phyloP scores from a whole-genome alignment of 2,329 filamentous ascomycete genomes.

The Drechslerella dactyloides region DNA sequence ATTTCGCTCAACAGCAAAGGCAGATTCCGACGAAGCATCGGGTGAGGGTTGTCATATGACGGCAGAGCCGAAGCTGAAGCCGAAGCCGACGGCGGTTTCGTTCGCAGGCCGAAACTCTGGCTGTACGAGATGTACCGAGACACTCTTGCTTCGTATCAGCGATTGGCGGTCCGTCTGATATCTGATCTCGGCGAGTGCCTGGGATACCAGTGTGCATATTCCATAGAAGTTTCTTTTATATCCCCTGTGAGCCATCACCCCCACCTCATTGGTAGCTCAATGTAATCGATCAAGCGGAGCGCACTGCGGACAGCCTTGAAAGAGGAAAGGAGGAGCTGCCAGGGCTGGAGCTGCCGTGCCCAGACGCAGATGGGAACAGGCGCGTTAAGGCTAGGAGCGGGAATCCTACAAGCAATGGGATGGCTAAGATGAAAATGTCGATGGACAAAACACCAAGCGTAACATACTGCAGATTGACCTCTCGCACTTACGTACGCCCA shows the following conservation, averaged over 20 bases:
- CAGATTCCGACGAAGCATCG: too few species aligned
- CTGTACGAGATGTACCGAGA: too few species aligned
- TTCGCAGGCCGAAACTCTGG: not conserved
- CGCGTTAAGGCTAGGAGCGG: slow-evolving; percentile 23
- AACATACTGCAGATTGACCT: not conserved
- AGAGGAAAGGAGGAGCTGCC: slow-evolving; percentile 18
- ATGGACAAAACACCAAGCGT: not conserved
- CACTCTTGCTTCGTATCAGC: too few species aligned
- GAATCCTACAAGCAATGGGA: slow-evolving; percentile 2
- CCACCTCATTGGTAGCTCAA: not conserved
- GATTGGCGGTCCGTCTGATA: too few species aligned
- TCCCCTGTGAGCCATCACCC: too few species aligned
- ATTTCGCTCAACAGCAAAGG: not conserved
- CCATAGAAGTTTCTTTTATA: not conserved
- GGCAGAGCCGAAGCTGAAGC: too few species aligned
- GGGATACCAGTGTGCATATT: not conserved
- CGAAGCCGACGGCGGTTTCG: slow-evolving; percentile 15
- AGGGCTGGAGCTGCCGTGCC: slow-evolving; percentile 47
- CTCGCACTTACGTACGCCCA: not conserved
- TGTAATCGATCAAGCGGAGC: slow-evolving; percentile 33
- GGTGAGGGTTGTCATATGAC: slow-evolving; percentile 16
- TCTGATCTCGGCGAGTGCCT: too few species aligned
- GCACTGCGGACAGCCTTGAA: slow-evolving; percentile 16
- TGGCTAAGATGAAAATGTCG: not conserved
- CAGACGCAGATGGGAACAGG: slow-evolving; percentile 22